These are phyloP conservation scores for Fusarium goolgardi DNA, from an alignment of 2,329 filamentous ascomycete species.

Conservation along the genomic window DNA sequence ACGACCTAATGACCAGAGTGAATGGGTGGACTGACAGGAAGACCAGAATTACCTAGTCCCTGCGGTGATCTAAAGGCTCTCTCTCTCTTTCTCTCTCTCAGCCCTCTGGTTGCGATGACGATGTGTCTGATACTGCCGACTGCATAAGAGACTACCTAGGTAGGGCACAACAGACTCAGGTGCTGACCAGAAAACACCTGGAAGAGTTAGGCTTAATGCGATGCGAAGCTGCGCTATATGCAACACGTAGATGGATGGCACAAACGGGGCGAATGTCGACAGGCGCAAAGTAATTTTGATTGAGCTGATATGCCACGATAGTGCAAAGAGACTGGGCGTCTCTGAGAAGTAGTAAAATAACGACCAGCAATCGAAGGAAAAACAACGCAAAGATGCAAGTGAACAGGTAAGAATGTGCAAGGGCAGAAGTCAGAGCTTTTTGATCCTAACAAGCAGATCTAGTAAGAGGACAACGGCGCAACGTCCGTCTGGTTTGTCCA, in stretches of 20 bases:
- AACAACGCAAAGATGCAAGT: slow-evolving; percentile 25
- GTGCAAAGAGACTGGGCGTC: slow-evolving; percentile 1
- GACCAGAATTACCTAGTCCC: slow-evolving; percentile 17
- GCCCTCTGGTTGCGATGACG: slow-evolving; percentile 22
- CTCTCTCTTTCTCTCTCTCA: background rate
- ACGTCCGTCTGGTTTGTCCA: slow-evolving; percentile 27
- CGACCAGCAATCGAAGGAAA: slow-evolving; percentile 10
- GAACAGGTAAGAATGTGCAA: slow-evolving; percentile 18
- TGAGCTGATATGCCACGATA: slow-evolving; percentile 6
- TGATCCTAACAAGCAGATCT: slow-evolving; percentile 31
- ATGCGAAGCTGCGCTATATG: slow-evolving; percentile 33
- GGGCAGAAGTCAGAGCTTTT: slow-evolving; percentile 22
- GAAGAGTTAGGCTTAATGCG: slow-evolving; percentile 22
- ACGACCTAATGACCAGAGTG: slow-evolving; percentile 5
- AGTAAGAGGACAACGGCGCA: slow-evolving; percentile 30
- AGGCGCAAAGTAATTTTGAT: slow-evolving; percentile 11
- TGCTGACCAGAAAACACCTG: slow-evolving; percentile 27
- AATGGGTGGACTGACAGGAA: slow-evolving; percentile 7
- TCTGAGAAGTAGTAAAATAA: background rate
- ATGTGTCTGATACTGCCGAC: slow-evolving; percentile 31
- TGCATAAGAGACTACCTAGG: slow-evolving; percentile 10
- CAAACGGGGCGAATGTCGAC: slow-evolving; percentile 22
- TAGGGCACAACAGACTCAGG: background rate
- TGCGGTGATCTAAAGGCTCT: slow-evolving; percentile 13
- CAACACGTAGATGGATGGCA: slow-evolving; percentile 19